A percentile compares a stretch with the other conserved stretches of the same genome.
phyloP scores from a whole-genome alignment of 306 rosid species.

The Fagus crenata region DNA sequence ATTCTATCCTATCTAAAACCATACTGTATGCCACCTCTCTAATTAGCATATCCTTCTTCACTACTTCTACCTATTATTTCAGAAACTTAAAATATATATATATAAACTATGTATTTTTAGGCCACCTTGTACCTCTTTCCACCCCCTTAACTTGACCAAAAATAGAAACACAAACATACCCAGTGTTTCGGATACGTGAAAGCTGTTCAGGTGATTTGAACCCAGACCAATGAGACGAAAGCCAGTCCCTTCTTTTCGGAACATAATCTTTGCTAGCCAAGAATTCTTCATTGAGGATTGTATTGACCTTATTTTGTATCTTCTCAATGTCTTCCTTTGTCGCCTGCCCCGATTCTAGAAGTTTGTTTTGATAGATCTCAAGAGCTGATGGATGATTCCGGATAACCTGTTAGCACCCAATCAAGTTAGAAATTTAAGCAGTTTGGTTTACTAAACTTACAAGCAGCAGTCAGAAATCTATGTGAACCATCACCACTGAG shows the following conservation, averaged over 20 bases:
- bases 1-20: too few relatives aligned
- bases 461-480: not conserved
- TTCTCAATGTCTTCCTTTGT: slow-evolving; percentile 59
- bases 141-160: not conserved
- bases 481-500: too few relatives aligned
- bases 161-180: slow-evolving; percentile 49
- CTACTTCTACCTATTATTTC: too few relatives aligned
- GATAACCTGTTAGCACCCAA: slow-evolving; percentile 57
- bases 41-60: too few relatives aligned
- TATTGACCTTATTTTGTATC: slow-evolving; percentile 64
- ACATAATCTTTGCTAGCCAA: slow-evolving; percentile 86
- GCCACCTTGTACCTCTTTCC: too few relatives aligned
- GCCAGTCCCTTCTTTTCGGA: slow-evolving; percentile 95
- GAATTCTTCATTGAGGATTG: slow-evolving; percentile 86
- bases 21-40: too few relatives aligned
- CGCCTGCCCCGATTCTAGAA: slow-evolving; percentile 73
- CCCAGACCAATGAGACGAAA: slow-evolving; percentile 93
- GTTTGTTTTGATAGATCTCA: slow-evolving; percentile 78
- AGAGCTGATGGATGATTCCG: slow-evolving; percentile 84
- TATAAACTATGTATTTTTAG: too few relatives aligned
- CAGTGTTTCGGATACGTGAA: slow-evolving; percentile 92
- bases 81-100: not conserved
- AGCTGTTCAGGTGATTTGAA: slow-evolving; percentile 96
- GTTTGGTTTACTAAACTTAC: slow-evolving; percentile 23
- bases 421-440: slow-evolving; percentile 22